Base-by-base conservation (phyloP, 306 rosid species). In the Castanopsis chinensis region DNA sequence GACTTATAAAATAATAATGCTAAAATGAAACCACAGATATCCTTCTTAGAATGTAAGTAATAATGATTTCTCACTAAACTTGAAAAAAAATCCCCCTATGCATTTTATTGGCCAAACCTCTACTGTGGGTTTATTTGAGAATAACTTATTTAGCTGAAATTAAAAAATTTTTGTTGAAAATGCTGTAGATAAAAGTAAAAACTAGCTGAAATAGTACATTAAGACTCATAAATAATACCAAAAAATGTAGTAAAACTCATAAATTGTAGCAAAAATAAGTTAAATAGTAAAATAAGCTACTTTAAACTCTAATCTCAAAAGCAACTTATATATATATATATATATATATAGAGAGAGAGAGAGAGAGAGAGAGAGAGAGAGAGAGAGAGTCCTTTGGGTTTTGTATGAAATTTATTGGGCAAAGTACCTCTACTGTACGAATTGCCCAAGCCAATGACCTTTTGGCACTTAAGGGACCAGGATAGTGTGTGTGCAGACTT, bases 51-150 rank as follows among this genome's bases (percentile, higher is more conserved):
- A 49, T 49, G 17, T 45, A 49, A 0, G 0, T 49, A 49, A 49
- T 13, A 49, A 49, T 12, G 53, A 11, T 49, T 49, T 49, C 28
- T 58, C 64, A 1, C 4, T 9, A 23, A 23, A 23, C 17, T 59
- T 59, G 5, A 23, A 59, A 21, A 58, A 59, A 27, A 1, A 25
- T 12, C 25, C 25, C 1, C 4, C 25, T 11, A 49, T 49, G 53
- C 2, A 5, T 49, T 49, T 49, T 13, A 49, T 3, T 49, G 17
- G 53, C 53, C 25, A 1, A 63, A 15, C 3, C 43, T 63, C 43
- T 63, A 30, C 32, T 2, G 3, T 37, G 2, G 11, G 1, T 37
- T 0, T 3, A 0, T 37, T 8, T 37, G 0, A 0, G 0, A 37
- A 37, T 3, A 7, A 1, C 0, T 37, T 37, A 37, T 2, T 37